Conservation (phyloP, 495 filamentous ascomycete species). For the Talaromyces wortmannii region DNA sequence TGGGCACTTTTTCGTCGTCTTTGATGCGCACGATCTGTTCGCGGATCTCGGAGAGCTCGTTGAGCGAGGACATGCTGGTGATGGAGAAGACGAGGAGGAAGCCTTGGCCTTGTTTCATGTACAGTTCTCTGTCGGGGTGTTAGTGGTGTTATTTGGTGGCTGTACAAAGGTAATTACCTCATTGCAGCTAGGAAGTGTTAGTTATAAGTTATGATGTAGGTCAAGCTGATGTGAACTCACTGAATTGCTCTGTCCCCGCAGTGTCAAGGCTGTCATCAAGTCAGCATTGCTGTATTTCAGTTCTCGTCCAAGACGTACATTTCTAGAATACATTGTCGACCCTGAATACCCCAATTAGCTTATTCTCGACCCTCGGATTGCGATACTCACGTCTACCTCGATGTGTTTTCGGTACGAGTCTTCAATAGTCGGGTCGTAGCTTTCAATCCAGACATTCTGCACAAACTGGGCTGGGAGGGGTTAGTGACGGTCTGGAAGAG, state of each 20-base stretch:
- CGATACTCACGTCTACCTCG: slow-evolving; percentile 75
- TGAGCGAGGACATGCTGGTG: slow-evolving; percentile 76
- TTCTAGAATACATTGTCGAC: slow-evolving; percentile 91
- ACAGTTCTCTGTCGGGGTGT: slow-evolving; percentile 60
- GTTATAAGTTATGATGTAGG: slow-evolving; percentile 6
- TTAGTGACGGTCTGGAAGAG: neutral
- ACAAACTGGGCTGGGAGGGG: slow-evolving; percentile 83
- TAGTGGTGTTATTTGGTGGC: neutral
- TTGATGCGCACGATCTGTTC: slow-evolving; percentile 98
- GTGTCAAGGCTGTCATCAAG: slow-evolving; percentile 68
- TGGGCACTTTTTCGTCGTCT: slow-evolving; percentile 82
- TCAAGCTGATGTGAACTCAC: slow-evolving; percentile 48
- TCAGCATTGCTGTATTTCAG: slow-evolving; percentile 3
- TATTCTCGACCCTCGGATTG: neutral
- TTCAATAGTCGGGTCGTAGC: slow-evolving; percentile 97
- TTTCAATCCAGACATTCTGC: slow-evolving; percentile 98
- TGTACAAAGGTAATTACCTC: slow-evolving; percentile 44
- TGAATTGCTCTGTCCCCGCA: slow-evolving; percentile 97
- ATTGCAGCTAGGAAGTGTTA: slow-evolving; percentile 52
- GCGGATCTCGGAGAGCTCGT: slow-evolving; percentile 79
- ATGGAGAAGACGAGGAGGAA: slow-evolving; percentile 98
- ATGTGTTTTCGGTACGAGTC: slow-evolving; percentile 95
- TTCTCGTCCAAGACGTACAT: slow-evolving; percentile 54
- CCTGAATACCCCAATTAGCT: slow-evolving; percentile 45
- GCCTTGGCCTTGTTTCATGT: slow-evolving; percentile 95